Conservation (phyloP, 768 basidiomycete genomes). For the Xerocomellus amylosporus region DNA sequence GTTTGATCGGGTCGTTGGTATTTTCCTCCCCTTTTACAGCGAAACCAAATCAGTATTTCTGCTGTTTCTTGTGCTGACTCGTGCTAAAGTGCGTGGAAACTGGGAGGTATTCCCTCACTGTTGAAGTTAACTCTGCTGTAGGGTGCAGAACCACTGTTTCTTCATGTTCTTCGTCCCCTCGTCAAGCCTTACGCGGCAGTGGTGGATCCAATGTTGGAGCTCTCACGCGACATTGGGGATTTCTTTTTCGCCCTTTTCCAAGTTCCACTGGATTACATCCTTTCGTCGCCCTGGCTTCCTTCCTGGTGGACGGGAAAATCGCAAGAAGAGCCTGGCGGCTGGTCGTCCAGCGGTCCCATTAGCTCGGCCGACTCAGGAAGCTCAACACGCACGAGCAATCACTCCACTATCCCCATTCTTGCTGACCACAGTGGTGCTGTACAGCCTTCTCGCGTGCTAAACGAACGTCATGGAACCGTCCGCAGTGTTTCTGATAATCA, state of each 20-base stretch:
- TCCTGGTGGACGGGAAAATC: constrained; percentile 16
- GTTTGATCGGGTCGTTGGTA: constrained; percentile 58
- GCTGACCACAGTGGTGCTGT: constrained; percentile 3
- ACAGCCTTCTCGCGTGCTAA: constrained; percentile 9
- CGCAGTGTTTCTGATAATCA: constrained; percentile 22
- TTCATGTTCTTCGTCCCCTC: constrained; percentile 76
- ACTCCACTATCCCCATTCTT: constrained; percentile 13
- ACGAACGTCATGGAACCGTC: constrained; percentile 7
- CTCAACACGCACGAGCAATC: constrained; percentile 5
- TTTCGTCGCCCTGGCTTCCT: constrained; percentile 32
- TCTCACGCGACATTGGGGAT: constrained; percentile 63
- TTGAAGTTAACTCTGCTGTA: constrained; percentile 30
- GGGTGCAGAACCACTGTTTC: constrained; percentile 84
- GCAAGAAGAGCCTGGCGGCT: constrained; percentile 7
- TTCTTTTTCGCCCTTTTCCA: constrained; percentile 45
- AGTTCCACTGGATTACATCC: constrained; percentile 39
- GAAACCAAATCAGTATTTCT: constrained; percentile 74
- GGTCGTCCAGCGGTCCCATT: background rate
- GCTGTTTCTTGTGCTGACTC: constrained; percentile 71
- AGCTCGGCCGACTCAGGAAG: constrained; percentile 1
- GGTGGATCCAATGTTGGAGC: constrained; percentile 62
- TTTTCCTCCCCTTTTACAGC: constrained; percentile 81
- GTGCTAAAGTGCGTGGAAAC: constrained; percentile 57
- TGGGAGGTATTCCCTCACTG: background rate
- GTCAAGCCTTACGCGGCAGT: constrained; percentile 70